These are phyloP conservation scores for Rhododendron williamsianum DNA, from an alignment of 148 eudicot genomes.

Conservation along the genomic window DNA sequence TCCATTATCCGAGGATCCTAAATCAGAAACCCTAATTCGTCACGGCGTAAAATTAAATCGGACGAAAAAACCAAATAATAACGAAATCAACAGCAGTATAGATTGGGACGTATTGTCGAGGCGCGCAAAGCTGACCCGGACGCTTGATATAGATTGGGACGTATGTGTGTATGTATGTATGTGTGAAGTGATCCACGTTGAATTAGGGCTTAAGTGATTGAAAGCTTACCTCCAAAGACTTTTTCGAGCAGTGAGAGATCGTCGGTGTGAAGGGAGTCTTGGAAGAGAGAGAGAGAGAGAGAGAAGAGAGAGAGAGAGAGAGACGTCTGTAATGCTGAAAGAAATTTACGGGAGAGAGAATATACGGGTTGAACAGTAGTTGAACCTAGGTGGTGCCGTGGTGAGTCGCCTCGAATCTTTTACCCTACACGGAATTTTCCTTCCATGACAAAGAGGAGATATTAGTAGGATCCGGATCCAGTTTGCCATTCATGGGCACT, in stretches of 20 bases:
- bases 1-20: neutral
- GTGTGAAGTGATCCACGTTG: neutral
- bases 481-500: too few species aligned
- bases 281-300: neutral
- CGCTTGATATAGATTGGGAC: neutral
- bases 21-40: conserved; percentile 6
- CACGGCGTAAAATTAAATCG: neutral
- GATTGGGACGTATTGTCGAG: neutral
- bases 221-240: conserved; percentile 9
- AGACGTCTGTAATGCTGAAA: neutral
- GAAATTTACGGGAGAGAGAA: neutral
- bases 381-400: neutral
- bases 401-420: neutral
- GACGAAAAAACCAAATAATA: too few species aligned
- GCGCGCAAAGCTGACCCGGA: too few species aligned
- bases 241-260: neutral
- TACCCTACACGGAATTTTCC: too few species aligned
- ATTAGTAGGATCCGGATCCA: too few species aligned
- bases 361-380: neutral
- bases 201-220: neutral
- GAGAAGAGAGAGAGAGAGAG: neutral
- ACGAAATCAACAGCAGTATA: neutral
- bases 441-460: too few species aligned
- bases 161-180: neutral
- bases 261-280: neutral